phyloP scores from a whole-genome alignment of 192 early-diverging fungal genomes.

The Dissophora globulifera region DNA sequence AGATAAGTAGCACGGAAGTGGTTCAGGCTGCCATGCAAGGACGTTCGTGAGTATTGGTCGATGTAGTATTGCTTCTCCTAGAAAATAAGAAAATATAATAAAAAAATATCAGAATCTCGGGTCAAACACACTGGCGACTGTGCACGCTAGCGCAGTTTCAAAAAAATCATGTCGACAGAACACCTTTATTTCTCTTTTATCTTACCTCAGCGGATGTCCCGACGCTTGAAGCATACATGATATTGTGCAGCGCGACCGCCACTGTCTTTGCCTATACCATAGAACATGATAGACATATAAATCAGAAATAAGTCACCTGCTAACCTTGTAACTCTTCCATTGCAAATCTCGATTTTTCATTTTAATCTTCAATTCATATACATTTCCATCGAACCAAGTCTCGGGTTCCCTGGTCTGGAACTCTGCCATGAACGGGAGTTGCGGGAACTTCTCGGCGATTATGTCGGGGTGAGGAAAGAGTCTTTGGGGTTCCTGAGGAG shows the following conservation, averaged over 20 bases:
- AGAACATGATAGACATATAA: too few species aligned
- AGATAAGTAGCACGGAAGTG: slow-evolving; percentile 52
- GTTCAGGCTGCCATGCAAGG: slow-evolving; percentile 67
- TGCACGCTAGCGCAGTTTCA: too few species aligned
- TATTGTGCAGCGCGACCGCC: too few species aligned
- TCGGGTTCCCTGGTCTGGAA: not conserved
- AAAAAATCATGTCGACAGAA: too few species aligned
- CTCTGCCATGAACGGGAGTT: not conserved
- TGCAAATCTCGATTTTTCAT: too few species aligned
- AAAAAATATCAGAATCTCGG: not conserved
- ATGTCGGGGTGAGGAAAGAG: not conserved
- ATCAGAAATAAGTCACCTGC: too few species aligned
- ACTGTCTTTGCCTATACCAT: too few species aligned
- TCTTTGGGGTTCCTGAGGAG: not conserved
- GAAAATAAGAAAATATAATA: not conserved
- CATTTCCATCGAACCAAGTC: not conserved
- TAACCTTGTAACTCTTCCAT: too few species aligned
- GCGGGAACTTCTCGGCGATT: not conserved
- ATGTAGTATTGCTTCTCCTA: slow-evolving; percentile 66
- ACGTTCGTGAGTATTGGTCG: slow-evolving; percentile 31
- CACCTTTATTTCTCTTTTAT: too few species aligned
- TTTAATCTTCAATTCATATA: too few species aligned
- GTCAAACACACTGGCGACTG: not conserved
- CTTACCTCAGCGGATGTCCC: too few species aligned
- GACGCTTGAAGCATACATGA: too few species aligned